Conservation (phyloP, 2,329 filamentous ascomycete species). For the Amylocarpus encephaloides region DNA sequence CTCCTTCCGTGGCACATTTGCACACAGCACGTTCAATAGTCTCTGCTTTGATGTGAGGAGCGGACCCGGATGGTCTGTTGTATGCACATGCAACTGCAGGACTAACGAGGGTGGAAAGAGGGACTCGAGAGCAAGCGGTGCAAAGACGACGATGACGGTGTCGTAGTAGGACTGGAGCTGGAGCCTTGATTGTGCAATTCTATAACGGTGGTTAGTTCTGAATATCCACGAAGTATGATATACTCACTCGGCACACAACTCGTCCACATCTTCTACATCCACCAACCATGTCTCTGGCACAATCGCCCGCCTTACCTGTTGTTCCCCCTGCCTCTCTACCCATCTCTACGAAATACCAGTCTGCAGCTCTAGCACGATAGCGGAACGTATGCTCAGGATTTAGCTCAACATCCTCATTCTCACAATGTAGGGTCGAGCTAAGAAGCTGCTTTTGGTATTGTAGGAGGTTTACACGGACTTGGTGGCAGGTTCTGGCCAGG, state of each 20-base stretch:
- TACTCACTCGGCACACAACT: slow-evolving; percentile 72
- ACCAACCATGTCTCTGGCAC: slow-evolving; percentile 80
- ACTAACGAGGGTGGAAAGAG: slow-evolving; percentile 48
- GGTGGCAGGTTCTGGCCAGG: slow-evolving; percentile 74
- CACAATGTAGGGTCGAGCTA: slow-evolving; percentile 70
- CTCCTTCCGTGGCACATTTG: slow-evolving; percentile 41
- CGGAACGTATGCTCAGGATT: slow-evolving; percentile 51
- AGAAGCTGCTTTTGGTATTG: slow-evolving; percentile 72
- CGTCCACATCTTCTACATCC: slow-evolving; percentile 73
- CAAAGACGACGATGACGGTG: slow-evolving; percentile 79
- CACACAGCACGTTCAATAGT: slow-evolving; percentile 26
- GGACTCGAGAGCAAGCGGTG: slow-evolving; percentile 64
- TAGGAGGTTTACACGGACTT: slow-evolving; percentile 69
- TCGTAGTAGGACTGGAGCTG: slow-evolving; percentile 58
- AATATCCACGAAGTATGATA: background rate
- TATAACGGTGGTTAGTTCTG: slow-evolving; percentile 33
- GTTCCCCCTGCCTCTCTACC: slow-evolving; percentile 39
- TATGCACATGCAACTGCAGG: slow-evolving; percentile 25
- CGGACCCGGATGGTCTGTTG: slow-evolving; percentile 38
- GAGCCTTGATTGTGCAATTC: slow-evolving; percentile 88
- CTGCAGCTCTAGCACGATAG: slow-evolving; percentile 50
- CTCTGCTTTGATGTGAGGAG: slow-evolving; percentile 47
- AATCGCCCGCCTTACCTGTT: slow-evolving; percentile 66
- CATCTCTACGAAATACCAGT: slow-evolving; percentile 56
- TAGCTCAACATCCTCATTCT: slow-evolving; percentile 56